Percentiles rank a stretch among this genome's conserved stretches.
Conservation (phyloP, 208 protist species). For the Acanthamoeba lugdunensis region DNA sequence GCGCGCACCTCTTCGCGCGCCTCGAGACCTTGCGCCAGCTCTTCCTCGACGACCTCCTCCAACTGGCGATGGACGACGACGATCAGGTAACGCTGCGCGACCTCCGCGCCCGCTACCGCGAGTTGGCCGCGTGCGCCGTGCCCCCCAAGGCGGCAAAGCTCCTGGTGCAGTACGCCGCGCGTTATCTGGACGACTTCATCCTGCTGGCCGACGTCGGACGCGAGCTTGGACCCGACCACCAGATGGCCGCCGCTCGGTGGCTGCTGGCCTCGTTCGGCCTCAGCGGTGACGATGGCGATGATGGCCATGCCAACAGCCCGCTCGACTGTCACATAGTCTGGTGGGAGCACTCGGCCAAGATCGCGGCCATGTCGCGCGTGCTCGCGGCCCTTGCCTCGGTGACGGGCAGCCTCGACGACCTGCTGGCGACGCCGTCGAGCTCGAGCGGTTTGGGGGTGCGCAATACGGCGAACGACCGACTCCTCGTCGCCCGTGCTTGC, state of each 20-base stretch:
- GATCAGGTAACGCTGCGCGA: too few species aligned
- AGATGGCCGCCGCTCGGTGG: not conserved
- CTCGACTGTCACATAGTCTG: slow-evolving; percentile 1
- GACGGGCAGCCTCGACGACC: not conserved
- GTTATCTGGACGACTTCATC: slow-evolving; percentile 21
- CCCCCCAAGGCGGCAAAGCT: not conserved
- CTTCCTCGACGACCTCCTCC: slow-evolving; percentile 6
- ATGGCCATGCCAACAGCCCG: not conserved
- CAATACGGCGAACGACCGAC: not conserved
- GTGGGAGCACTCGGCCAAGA: slow-evolving; percentile 24
- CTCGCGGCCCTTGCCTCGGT: slow-evolving; percentile 13
- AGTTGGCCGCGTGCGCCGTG: not conserved
- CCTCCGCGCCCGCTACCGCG: not conserved
- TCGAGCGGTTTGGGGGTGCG: not conserved
- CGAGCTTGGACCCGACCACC: not conserved
- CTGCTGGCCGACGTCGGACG: not conserved
- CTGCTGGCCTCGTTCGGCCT: too few species aligned
- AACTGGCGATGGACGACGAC: not conserved
- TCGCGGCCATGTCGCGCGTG: not conserved
- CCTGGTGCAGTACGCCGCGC: not conserved
- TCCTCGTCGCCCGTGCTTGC: not conserved
- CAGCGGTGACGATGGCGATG: not conserved
- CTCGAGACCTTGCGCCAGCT: slow-evolving; percentile 5
- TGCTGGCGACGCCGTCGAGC: not conserved
- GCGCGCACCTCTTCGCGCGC: not conserved